These are phyloP conservation scores for Yamadazyma kitorensis DNA, from an alignment of 805 yeast species.

Conservation along the genomic window DNA sequence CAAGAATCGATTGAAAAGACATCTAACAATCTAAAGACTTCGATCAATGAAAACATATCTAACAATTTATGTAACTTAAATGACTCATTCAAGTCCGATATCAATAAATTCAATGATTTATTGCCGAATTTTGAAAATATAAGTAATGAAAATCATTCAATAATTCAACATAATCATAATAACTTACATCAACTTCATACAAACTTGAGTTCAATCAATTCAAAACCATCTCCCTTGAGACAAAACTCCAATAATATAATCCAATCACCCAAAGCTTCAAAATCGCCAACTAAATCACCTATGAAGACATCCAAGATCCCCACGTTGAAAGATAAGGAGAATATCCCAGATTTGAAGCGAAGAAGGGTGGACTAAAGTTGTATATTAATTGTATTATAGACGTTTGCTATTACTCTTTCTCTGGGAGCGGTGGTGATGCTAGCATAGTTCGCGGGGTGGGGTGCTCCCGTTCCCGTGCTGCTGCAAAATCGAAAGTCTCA, in stretches of 20 bases:
- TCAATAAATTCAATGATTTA: background rate
- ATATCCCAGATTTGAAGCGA: slow-evolving; percentile 10
- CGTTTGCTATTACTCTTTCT: background rate
- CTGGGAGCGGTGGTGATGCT: background rate
- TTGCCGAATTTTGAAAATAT: slow-evolving; percentile 2
- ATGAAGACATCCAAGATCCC: slow-evolving; percentile 8
- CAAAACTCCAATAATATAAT: slow-evolving; percentile 4
- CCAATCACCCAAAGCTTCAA: background rate
- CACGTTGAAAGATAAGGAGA: slow-evolving; percentile 10
- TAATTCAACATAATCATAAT: no score
- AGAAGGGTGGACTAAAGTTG: slow-evolving; percentile 8
- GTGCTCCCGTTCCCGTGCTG: background rate
- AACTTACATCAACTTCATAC: background rate
- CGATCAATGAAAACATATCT: slow-evolving; percentile 6
- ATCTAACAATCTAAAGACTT: slow-evolving; percentile 5
- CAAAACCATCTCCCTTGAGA: no score
- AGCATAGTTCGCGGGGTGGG: no score
- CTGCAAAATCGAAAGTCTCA: background rate
- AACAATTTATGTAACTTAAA: slow-evolving; percentile 8
- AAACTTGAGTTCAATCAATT: no score
- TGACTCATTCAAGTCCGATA: slow-evolving; percentile 1
- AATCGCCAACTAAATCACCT: slow-evolving; percentile 7
- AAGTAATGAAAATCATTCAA: background rate
- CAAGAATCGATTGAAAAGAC: slow-evolving; percentile 7
- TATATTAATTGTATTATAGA: slow-evolving; percentile 4